phyloP scores from a whole-genome alignment of 2,329 filamentous ascomycete genomes.

The Neopestalotiopsis sp. region DNA sequence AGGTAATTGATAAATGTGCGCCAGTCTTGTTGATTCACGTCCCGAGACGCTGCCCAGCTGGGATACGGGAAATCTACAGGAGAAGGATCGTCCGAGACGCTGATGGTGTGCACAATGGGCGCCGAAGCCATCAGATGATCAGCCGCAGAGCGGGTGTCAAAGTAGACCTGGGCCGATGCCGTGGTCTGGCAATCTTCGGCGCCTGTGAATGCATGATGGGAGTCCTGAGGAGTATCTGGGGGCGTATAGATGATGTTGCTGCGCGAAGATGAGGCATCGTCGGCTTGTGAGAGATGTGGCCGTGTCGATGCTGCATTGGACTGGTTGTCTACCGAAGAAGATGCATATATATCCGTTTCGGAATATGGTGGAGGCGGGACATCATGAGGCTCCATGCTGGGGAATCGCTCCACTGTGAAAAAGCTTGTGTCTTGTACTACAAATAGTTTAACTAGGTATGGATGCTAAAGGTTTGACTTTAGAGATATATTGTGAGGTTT shows the following conservation, averaged over 20 bases:
- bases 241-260: slow-evolving; percentile 58
- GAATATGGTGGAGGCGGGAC: slow-evolving; percentile 62
- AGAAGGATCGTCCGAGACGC: slow-evolving; percentile 40
- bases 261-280: slow-evolving; percentile 45
- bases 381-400: slow-evolving; percentile 38
- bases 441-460: not conserved
- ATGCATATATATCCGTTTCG: slow-evolving; percentile 61
- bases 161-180: slow-evolving; percentile 49
- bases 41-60: slow-evolving; percentile 43
- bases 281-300: slow-evolving; percentile 31
- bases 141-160: slow-evolving; percentile 49
- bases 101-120: slow-evolving; percentile 40
- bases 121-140: slow-evolving; percentile 10
- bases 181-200: slow-evolving; percentile 34
- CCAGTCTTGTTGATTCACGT: slow-evolving; percentile 61
- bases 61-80: slow-evolving; percentile 53
- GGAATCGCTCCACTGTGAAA: not conserved
- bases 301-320: slow-evolving; percentile 38
- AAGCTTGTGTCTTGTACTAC: not conserved
- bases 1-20: slow-evolving; percentile 63
- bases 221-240: slow-evolving; percentile 51
- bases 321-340: not conserved
- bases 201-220: slow-evolving; percentile 35
- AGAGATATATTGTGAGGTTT: not conserved
- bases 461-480: not conserved